phyloP scores from a whole-genome alignment of 2,329 filamentous ascomycete species.

The Didymosphaeria variabile region DNA sequence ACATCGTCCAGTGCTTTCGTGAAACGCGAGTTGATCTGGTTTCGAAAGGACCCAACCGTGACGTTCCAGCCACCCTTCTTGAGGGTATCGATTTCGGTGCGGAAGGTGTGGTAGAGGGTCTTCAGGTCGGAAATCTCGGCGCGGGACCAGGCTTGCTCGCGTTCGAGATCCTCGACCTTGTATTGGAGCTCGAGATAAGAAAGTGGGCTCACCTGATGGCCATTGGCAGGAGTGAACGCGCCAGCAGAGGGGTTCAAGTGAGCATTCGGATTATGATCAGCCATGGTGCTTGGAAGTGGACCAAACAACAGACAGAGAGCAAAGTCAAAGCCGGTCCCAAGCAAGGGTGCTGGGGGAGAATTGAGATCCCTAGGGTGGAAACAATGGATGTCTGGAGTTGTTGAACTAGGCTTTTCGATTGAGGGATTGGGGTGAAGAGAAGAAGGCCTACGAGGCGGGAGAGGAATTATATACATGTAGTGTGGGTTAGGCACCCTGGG shows the following conservation, averaged over 20 bases:
- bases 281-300: slow-evolving; percentile 7
- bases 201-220: slow-evolving; percentile 26
- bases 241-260: slow-evolving; percentile 25
- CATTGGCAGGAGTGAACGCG: slow-evolving; percentile 21
- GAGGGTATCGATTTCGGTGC: slow-evolving; percentile 29
- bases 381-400: background rate
- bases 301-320: too few species aligned
- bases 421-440: slow-evolving; percentile 1
- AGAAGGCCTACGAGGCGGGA: background rate
- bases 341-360: background rate
- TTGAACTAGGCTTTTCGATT: background rate
- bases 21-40: slow-evolving; percentile 25
- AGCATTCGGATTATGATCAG: slow-evolving; percentile 13
- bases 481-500: background rate
- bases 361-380: background rate
- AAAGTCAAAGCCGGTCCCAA: too few species aligned
- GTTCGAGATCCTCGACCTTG: slow-evolving; percentile 29
- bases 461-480: slow-evolving; percentile 7
- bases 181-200: slow-evolving; percentile 27
- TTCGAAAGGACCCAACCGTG: slow-evolving; percentile 27
- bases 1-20: slow-evolving; percentile 15
- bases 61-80: slow-evolving; percentile 31
- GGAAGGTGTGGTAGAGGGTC: slow-evolving; percentile 27
- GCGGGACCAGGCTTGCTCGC: slow-evolving; percentile 24
- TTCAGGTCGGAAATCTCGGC: slow-evolving; percentile 28